Evolutionary conservation across 768 basidiomycete species (phyloP), one percentile per base, ranked within the genome.

Genomic region (Heimioporus sp.): DNA sequence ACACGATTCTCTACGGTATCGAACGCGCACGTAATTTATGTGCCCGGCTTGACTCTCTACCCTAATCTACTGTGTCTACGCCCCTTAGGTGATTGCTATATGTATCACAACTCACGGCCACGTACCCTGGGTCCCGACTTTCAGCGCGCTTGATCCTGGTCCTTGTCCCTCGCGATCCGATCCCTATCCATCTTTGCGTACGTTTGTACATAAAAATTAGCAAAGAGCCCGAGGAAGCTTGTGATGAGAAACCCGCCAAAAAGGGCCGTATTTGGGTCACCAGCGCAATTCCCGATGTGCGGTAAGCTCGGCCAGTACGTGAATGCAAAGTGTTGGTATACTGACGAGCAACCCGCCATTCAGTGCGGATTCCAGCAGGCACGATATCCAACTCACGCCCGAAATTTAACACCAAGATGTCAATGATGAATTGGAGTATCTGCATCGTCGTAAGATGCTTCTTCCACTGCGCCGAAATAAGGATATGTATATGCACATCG

Each of bases 311-410:
- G 55, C 36, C 54, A 63, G 31, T 67, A 65, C 6, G 52, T 68
- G 58, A 65, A 62, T 30, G 49, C 60, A 16, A 54, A 49, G 32
- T 66, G 66, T 37, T 65, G 66, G 43, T 65, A 65, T 12, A 63
- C 63, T 65, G 42, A 5, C 20, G 28, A 34, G 10, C 12, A 4
- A 49, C 6, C 19, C n/a, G 3, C 34, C 34, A 35, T 35, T 35
- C 7, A 34, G 31, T 24, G 42, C 17, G 21, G 11, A 17, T n/a
- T n/a, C 10, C 13, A 24, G 20, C 8, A 21, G 30, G 3, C 32
- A 17, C 4, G 16, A 28, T 15, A 24, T 38, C 15, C 12, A 37
- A 67, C 65, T 59, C 46, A 65, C 64, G 0, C 28, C 64, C 52
- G 20, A 65, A 68, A 47, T 46, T 17, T 21, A 63, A 60, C 46